phyloP scores from a whole-genome alignment of 2,329 filamentous ascomycete species.

The Colletotrichum aenigma region DNA sequence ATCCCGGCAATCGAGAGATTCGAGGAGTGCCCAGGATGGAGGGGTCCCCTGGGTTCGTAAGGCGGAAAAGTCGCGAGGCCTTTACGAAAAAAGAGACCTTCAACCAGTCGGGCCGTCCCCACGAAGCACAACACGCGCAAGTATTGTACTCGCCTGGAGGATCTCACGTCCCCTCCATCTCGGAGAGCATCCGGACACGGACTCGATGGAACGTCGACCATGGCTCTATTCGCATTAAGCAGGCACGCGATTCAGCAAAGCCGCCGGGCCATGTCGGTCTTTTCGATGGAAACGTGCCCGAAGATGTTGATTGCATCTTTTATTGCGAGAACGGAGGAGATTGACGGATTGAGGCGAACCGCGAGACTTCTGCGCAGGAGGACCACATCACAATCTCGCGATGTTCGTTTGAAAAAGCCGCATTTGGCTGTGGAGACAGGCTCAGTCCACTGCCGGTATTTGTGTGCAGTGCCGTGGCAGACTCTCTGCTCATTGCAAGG shows the following conservation, averaged over 20 bases:
- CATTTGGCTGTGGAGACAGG: not conserved
- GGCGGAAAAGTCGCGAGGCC: not conserved
- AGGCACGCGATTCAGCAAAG: not conserved
- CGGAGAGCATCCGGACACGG: conserved; percentile 1
- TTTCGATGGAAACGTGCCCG: conserved; percentile 1
- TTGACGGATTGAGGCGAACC: not conserved
- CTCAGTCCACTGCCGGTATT: not conserved
- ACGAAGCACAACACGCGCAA: not conserved
- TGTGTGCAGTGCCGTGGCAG: not conserved
- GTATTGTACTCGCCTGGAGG: not conserved
- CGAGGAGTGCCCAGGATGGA: not conserved
- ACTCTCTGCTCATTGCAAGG: not conserved
- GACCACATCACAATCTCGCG: not conserved
- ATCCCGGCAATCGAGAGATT: conserved; percentile 16
- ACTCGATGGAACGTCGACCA: conserved; percentile 10
- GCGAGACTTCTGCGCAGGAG: not conserved
- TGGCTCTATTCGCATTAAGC: not conserved
- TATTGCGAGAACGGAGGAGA: not conserved
- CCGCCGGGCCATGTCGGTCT: not conserved
- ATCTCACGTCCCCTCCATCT: not conserved
- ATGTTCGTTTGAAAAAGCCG: not conserved
- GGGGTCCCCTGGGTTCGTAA: not conserved
- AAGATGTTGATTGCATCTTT: not conserved
- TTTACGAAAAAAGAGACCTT: not conserved
- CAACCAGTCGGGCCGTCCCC: not conserved